phyloP scores from a whole-genome alignment of 495 filamentous ascomycete species.

The Neurospora africana region DNA sequence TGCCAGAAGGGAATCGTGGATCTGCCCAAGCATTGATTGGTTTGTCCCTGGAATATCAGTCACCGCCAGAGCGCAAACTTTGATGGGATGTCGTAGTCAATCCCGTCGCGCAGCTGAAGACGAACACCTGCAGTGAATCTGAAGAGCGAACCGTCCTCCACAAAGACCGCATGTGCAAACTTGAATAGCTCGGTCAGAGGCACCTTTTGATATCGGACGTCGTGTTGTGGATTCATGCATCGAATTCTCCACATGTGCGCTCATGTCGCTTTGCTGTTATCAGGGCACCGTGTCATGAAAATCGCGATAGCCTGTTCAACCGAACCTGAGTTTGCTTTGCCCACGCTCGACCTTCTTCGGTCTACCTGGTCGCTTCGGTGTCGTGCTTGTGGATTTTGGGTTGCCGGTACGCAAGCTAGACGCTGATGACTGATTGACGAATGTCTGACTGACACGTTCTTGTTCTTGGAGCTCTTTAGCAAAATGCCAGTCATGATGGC shows the following conservation, averaged over 20 bases:
- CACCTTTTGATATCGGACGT: neutral
- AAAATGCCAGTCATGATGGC: constrained; percentile 94
- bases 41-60: neutral
- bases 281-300: neutral
- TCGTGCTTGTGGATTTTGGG: constrained; percentile 23
- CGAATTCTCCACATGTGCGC: neutral
- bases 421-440: constrained; percentile 25
- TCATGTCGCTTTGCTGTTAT: neutral
- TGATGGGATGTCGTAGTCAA: neutral
- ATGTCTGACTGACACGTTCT: constrained; percentile 36
- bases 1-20: neutral
- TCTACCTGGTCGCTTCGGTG: constrained; percentile 18
- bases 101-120: neutral
- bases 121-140: neutral
- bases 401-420: constrained; percentile 11
- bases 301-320: constrained; percentile 29
- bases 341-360: constrained; percentile 58
- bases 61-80: neutral
- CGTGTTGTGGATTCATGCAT: neutral
- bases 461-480: constrained; percentile 69
- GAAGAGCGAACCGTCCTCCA: neutral
- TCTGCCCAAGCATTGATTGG: neutral
- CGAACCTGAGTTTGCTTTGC: constrained; percentile 65
- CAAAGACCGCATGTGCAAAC: neutral
- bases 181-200: neutral